Conservation (phyloP, 331 rosid genomes). For the Erythrophleum ivorense region DNA sequence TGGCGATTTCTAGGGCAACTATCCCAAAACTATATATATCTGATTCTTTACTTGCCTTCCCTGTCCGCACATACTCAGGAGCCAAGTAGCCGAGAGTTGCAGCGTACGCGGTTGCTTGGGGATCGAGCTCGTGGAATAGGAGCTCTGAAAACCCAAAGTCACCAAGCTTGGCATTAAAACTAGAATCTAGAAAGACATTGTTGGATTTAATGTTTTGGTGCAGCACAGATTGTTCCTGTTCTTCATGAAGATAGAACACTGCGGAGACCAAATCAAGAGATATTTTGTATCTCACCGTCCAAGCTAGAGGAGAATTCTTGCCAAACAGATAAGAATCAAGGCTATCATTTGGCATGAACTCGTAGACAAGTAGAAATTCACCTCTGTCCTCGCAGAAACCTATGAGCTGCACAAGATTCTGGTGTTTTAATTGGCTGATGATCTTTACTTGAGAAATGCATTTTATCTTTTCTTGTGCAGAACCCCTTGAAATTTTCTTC, state of each 20-base stretch:
- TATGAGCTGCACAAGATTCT: constrained; percentile 51
- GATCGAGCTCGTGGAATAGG: constrained; percentile 54
- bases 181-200: constrained; percentile 62
- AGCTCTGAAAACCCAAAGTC: constrained; percentile 65
- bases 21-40: constrained; percentile 63
- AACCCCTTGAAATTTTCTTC: constrained; percentile 37
- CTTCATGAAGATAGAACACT: constrained; percentile 61
- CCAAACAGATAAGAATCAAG: constrained; percentile 60
- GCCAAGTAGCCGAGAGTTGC: constrained; percentile 64
- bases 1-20: constrained; percentile 56
- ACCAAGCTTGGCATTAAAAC: constrained; percentile 60
- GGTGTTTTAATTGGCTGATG: constrained; percentile 42
- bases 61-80: constrained; percentile 51
- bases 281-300: constrained; percentile 52
- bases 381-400: constrained; percentile 62
- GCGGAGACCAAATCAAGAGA: constrained; percentile 57
- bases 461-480: constrained; percentile 41
- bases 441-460: constrained; percentile 37
- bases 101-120: constrained; percentile 52
- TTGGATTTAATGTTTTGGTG: constrained; percentile 66
- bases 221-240: constrained; percentile 65
- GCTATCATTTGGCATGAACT: constrained; percentile 62
- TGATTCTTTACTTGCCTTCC: constrained; percentile 56
- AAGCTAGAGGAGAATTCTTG: constrained; percentile 33
- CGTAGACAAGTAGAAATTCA: constrained; percentile 57